Conservation (phyloP, 345 rosid genomes). For the Combretum micranthum region DNA sequence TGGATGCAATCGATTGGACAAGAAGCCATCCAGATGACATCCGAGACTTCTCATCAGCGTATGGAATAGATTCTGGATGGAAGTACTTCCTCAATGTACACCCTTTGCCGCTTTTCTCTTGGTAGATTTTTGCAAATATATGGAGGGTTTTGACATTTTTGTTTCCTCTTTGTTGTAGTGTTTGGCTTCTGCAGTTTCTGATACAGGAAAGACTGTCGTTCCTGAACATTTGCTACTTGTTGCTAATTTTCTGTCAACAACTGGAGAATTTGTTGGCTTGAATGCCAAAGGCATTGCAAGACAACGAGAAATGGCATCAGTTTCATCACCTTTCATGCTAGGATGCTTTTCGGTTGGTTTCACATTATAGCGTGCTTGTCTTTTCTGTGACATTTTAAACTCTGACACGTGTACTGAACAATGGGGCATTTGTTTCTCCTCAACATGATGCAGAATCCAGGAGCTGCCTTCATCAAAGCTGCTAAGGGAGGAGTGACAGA, state of each 20-base stretch:
- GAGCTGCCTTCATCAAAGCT: conserved; percentile 69
- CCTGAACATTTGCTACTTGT: conserved; percentile 60
- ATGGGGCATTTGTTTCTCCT: background rate
- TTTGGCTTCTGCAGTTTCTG: conserved; percentile 72
- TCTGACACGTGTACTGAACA: background rate
- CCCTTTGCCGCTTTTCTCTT: conserved; percentile 9
- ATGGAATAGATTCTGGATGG: conserved; percentile 74
- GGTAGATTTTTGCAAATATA: background rate
- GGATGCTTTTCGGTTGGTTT: conserved; percentile 86
- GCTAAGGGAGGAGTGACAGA: conserved; percentile 66
- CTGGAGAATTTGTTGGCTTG: conserved; percentile 88
- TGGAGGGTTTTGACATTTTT: background rate
- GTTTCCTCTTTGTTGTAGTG: conserved; percentile 31
- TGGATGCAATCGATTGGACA: conserved; percentile 77
- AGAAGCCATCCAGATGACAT: conserved; percentile 89
- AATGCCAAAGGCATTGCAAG: conserved; percentile 61
- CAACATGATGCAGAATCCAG: conserved; percentile 55
- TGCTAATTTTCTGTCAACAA: conserved; percentile 60
- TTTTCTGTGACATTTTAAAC: conserved; percentile 2
- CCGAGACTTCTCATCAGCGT: conserved; percentile 55
- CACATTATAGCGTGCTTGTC: background rate
- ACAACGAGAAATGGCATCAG: conserved; percentile 57
- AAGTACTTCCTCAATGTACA: conserved; percentile 60
- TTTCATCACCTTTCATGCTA: conserved; percentile 69
- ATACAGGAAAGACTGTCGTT: conserved; percentile 67